Conservation (phyloP, 2,329 filamentous ascomycete genomes). For the Cadophora sp. region DNA sequence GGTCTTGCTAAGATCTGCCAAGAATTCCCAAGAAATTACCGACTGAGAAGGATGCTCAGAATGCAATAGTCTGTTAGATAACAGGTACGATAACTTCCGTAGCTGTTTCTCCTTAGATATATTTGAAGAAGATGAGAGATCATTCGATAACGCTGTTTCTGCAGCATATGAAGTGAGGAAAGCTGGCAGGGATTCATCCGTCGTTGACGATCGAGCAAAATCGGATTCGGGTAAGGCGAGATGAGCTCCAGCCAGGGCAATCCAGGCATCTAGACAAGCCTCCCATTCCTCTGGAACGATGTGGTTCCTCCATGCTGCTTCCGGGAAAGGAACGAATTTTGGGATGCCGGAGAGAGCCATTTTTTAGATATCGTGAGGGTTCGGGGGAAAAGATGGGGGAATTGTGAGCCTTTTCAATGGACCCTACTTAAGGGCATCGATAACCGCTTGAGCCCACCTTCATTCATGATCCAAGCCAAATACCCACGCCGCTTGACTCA, state of each 20-base stretch:
- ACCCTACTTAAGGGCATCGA: background rate
- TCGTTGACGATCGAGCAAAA: conserved; percentile 58
- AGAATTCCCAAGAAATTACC: conserved; percentile 69
- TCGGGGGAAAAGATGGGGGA: background rate
- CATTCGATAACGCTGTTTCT: conserved; percentile 54
- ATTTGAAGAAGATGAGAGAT: conserved; percentile 17
- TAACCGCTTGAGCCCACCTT: background rate
- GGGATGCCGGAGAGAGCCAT: conserved; percentile 61
- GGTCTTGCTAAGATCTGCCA: conserved; percentile 70
- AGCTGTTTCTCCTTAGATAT: conserved; percentile 55
- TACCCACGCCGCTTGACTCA: conserved; percentile 35
- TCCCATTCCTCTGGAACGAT: conserved; percentile 78
- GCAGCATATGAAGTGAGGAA: conserved; percentile 75
- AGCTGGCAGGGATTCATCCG: conserved; percentile 62
- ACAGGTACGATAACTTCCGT: conserved; percentile 67
- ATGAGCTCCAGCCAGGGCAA: conserved; percentile 69
- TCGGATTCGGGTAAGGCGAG: conserved; percentile 63
- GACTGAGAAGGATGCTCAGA: conserved; percentile 50
- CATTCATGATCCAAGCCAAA: conserved; percentile 13
- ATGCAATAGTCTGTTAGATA: conserved; percentile 64
- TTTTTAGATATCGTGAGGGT: background rate
- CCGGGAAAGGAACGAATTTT: conserved; percentile 79
- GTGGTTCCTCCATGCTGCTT: conserved; percentile 67
- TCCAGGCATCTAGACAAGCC: conserved; percentile 78
- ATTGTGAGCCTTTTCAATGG: background rate